phyloP scores from a whole-genome alignment of 192 early-diverging fungal species.

The Hyaloraphidium curvatum region DNA sequence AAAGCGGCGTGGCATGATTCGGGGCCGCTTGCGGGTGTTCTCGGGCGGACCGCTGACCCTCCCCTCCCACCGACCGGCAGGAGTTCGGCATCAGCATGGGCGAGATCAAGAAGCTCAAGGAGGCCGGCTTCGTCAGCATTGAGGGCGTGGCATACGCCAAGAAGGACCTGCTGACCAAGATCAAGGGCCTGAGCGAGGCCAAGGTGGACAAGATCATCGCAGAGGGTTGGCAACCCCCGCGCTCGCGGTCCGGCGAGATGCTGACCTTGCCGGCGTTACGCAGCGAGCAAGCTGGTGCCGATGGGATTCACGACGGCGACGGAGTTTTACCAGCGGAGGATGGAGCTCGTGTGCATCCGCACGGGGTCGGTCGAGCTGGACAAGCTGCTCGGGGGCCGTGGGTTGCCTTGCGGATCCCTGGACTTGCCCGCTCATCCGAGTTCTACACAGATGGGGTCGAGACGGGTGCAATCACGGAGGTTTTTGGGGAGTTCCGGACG shows the following conservation, averaged over 20 bases:
- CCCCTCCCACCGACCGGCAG: background rate
- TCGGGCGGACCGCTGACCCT: no score
- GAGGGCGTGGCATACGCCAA: conserved; percentile 83
- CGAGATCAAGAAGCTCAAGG: conserved; percentile 68
- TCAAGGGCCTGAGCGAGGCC: conserved; percentile 89
- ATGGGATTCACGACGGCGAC: conserved; percentile 92
- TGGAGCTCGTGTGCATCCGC: conserved; percentile 59
- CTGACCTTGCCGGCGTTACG: background rate
- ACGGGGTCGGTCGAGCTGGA: conserved; percentile 86
- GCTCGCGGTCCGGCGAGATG: background rate
- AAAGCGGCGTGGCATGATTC: no score
- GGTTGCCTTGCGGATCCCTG: background rate
- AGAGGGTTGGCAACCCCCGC: conserved; percentile 35
- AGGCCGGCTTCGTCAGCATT: conserved; percentile 77
- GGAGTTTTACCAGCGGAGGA: conserved; percentile 65
- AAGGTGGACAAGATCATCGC: conserved; percentile 87
- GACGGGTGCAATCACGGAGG: conserved; percentile 88
- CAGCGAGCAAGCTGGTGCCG: conserved; percentile 75
- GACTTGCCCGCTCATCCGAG: background rate
- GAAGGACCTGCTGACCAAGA: conserved; percentile 50
- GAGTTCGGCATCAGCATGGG: conserved; percentile 34
- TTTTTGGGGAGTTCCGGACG: conserved; percentile 96
- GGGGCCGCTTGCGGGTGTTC: no score
- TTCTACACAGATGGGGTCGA: conserved; percentile 56
- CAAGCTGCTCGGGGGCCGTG: conserved; percentile 63